Evolutionary conservation across 208 protist species (phyloP).

Genomic region (Acanthamoeba lenticulata): DNA sequence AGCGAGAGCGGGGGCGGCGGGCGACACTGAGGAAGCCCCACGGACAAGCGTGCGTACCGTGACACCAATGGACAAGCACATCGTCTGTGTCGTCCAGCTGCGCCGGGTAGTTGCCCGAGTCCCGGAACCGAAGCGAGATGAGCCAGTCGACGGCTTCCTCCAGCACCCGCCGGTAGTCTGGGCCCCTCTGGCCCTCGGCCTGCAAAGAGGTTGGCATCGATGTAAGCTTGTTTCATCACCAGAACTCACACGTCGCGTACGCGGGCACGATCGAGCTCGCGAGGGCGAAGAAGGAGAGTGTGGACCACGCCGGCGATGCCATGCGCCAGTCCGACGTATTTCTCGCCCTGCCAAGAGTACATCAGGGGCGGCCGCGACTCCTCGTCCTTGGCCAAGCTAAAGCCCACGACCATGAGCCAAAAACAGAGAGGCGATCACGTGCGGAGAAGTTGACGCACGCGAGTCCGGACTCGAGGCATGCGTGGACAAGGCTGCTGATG

Average conservation of each 20-base stretch:
- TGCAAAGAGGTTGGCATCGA: not conserved
- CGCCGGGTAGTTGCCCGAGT: conserved; percentile 42
- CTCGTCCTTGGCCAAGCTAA: not conserved
- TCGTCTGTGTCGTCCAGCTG: conserved; percentile 11
- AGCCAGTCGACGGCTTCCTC: conserved; percentile 38
- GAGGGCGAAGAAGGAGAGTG: not conserved
- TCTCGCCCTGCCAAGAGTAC: conserved; percentile 40
- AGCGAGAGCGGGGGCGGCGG: not conserved
- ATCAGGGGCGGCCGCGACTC: not conserved
- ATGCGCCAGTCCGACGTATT: conserved; percentile 34
- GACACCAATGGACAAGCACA: conserved; percentile 43
- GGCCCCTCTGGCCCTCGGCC: not conserved
- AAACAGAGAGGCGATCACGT: not conserved
- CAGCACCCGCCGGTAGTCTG: not conserved
- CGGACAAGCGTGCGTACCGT: not conserved
- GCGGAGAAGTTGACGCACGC: not conserved
- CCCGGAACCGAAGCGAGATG: not conserved
- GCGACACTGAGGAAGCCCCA: not conserved
- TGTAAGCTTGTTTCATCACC: not conserved
- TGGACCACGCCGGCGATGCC: conserved; percentile 34
- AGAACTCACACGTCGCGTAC: not conserved
- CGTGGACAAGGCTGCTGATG: not conserved
- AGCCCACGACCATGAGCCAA: not conserved
- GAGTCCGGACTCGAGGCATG: not conserved
- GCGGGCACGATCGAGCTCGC: not conserved